Percentiles rank a stretch among this genome's conserved stretches.
Conservation (phyloP, 2,329 filamentous ascomycete genomes). For the Gnomoniopsis smithogilvyi region DNA sequence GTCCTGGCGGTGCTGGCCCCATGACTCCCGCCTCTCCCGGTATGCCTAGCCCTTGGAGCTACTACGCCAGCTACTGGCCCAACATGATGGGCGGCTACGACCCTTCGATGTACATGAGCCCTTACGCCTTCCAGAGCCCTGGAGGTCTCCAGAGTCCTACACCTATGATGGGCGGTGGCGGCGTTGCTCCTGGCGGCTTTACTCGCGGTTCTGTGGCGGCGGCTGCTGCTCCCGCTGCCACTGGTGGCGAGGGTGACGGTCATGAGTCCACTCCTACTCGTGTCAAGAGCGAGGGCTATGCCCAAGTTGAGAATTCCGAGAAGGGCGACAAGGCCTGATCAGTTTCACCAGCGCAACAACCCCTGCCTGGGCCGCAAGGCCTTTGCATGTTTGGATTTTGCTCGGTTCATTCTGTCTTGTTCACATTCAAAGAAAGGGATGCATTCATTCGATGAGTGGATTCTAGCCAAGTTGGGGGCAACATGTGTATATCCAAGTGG, state of each 20-base stretch:
- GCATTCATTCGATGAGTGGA: no score
- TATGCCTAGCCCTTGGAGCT: conserved; percentile 14
- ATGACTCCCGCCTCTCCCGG: conserved; percentile 10
- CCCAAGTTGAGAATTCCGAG: background rate
- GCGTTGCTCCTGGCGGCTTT: background rate
- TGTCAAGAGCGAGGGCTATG: background rate
- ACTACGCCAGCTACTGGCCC: conserved; percentile 16
- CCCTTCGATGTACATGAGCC: conserved; percentile 7
- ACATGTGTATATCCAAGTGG: no score
- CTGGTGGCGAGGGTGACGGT: background rate
- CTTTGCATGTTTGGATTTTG: no score
- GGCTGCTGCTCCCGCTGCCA: background rate
- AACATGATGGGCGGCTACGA: conserved; percentile 7
- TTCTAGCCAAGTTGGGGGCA: no score
- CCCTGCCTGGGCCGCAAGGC: no score
- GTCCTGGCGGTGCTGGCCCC: conserved; percentile 1
- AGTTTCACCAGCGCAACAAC: no score
- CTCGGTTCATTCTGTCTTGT: no score
- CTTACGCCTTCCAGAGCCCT: conserved; percentile 1
- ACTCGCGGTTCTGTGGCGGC: background rate
- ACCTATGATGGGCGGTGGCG: background rate
- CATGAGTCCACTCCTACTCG: background rate
- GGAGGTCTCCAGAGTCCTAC: conserved; percentile 1
- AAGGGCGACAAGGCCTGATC: no score
- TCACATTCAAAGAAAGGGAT: no score